Percentiles rank a stretch among this genome's conserved stretches.
These are phyloP conservation scores for Penicillium canescens DNA, from an alignment of 495 filamentous ascomycete genomes.

Conservation along the genomic window DNA sequence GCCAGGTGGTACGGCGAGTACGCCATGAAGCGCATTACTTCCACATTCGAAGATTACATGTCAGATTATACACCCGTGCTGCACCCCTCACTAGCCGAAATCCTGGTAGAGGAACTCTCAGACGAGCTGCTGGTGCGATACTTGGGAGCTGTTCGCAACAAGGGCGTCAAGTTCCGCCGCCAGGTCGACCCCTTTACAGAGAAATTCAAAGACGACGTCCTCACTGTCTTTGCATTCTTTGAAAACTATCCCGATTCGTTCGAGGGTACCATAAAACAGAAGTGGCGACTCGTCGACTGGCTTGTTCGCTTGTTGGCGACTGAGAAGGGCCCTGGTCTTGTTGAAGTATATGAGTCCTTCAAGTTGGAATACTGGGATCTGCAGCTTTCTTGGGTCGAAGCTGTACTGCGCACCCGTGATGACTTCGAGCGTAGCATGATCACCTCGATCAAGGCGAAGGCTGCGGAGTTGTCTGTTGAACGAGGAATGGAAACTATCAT, in stretches of 20 bases:
- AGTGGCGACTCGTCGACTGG: conserved; percentile 86
- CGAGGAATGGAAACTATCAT: conserved; percentile 85
- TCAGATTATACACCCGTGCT: conserved; percentile 78
- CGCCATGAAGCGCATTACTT: conserved; percentile 84
- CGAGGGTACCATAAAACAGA: conserved; percentile 71
- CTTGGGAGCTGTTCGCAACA: conserved; percentile 84
- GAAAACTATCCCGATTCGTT: conserved; percentile 64
- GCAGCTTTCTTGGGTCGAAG: conserved; percentile 95
- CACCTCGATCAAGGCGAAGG: conserved; percentile 80
- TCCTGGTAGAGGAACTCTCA: conserved; percentile 84
- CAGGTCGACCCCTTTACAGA: conserved; percentile 74
- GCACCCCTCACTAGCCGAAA: conserved; percentile 82
- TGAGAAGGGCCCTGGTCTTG: conserved; percentile 68
- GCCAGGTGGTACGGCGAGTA: conserved; percentile 79
- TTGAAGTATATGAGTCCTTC: conserved; percentile 77
- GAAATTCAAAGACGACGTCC: conserved; percentile 86
- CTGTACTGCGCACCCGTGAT: conserved; percentile 80
- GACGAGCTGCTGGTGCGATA: conserved; percentile 88
- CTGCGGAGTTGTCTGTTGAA: conserved; percentile 77
- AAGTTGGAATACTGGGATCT: conserved; percentile 91
- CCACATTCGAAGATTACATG: conserved; percentile 93
- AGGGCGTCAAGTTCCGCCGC: conserved; percentile 83
- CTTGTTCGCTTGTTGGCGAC: conserved; percentile 72
- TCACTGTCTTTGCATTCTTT: conserved; percentile 77
- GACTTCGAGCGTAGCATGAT: conserved; percentile 93